Base-by-base conservation (phyloP, 106 monocot species). In the Dendrobium catenatum region DNA sequence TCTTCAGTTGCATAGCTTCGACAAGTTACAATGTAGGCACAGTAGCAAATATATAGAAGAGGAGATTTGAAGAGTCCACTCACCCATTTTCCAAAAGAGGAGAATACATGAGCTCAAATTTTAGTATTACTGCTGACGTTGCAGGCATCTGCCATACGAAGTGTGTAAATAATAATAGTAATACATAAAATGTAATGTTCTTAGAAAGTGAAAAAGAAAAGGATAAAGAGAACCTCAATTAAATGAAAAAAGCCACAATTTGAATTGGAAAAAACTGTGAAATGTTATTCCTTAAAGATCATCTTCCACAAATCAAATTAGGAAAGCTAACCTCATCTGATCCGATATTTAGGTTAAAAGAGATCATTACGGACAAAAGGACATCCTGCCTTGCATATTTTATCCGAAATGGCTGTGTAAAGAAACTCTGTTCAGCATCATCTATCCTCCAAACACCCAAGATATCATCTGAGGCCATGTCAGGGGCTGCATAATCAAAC, bases 361-460 rank as follows among this genome's bases (percentile, higher is more conserved):
- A 99, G 31, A 95, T 86, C 98, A 99, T 95, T 33, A 99, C 83
- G 74, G 93, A 92, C 19, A 95, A 82, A 85, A 85, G 83, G 81
- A 99, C 89, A 82, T 99, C 98, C 83, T 99, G 95, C 83, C 95
- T 93, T 70, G 98, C 92, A 86, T 99, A 99, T 83, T 95, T 99
- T 83, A 99, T 95, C 79, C 81, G 86, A 79, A 95, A 99, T 20
- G 93, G 98, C 79, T 95, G 98, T 1, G 98, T 99, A 66, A 86
- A 93, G 83, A 99, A 99, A 86, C 98, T 95, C 79, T 95, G 84
- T 68, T 99, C 98, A 31, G 80, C 70, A 81, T 99, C 98, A 85
- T 91, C 86, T 72, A 99, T 99, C 79, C 82, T 91, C 98, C 98
- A 99, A 82, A 95, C 88, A 44, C 95, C 93, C 24, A 87, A 49